Evolutionary conservation across 805 yeast species (phyloP).

Genomic region (Komagataella populi): DNA sequence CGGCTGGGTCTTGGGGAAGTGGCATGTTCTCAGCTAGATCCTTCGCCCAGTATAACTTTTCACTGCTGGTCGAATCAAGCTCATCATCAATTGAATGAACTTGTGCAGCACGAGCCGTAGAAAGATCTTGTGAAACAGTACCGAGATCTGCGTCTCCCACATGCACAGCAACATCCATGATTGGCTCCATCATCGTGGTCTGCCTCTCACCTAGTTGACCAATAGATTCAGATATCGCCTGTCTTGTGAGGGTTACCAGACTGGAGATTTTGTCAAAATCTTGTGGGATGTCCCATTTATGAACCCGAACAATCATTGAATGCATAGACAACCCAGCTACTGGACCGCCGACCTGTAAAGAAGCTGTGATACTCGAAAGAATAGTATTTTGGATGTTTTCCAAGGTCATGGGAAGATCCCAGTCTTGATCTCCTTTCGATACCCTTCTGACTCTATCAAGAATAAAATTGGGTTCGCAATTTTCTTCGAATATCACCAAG

Average conservation of each 20-base stretch:
- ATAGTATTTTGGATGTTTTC: slow-evolving; percentile 41
- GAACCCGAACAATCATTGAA: slow-evolving; percentile 42
- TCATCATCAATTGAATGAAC: slow-evolving; percentile 66
- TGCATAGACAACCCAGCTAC: slow-evolving; percentile 42
- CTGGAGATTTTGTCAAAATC: slow-evolving; percentile 21
- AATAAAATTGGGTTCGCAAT: slow-evolving; percentile 11
- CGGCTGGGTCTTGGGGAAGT: slow-evolving; percentile 55
- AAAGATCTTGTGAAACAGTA: slow-evolving; percentile 70
- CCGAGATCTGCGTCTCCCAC: slow-evolving; percentile 69
- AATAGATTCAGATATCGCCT: slow-evolving; percentile 26
- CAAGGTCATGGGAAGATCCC: slow-evolving; percentile 34
- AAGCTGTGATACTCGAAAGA: slow-evolving; percentile 44
- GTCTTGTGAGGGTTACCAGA: slow-evolving; percentile 32
- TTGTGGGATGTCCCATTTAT: slow-evolving; percentile 36
- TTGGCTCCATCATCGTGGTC: slow-evolving; percentile 68
- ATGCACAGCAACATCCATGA: slow-evolving; percentile 62
- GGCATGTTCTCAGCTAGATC: slow-evolving; percentile 50
- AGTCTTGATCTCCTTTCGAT: slow-evolving; percentile 18
- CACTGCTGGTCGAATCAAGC: slow-evolving; percentile 11
- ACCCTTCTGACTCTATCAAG: slow-evolving; percentile 9
- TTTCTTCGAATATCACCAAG: slow-evolving; percentile 22
- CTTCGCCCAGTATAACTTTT: slow-evolving; percentile 29
- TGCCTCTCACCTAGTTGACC: slow-evolving; percentile 10
- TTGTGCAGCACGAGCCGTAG: slow-evolving; percentile 63
- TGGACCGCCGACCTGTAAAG: slow-evolving; percentile 58